phyloP scores from a whole-genome alignment of 305 asterid species.

The Solanum chacoense region DNA sequence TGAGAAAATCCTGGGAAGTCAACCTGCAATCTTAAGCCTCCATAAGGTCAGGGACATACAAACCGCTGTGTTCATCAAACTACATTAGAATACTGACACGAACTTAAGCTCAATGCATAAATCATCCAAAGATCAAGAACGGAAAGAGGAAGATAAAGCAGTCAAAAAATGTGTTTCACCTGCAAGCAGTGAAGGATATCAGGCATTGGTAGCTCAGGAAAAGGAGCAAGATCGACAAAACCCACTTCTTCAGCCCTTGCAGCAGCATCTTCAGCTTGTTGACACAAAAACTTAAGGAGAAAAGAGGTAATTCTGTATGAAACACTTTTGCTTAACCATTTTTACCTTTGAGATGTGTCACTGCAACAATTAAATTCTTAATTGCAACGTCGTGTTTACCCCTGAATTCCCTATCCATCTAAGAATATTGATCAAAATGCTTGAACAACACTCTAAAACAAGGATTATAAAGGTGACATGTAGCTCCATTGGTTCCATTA shows the following conservation, averaged over 20 bases:
- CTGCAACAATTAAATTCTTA: too few relatives aligned
- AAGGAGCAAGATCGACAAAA: conserved; percentile 68
- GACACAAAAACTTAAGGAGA: conserved; percentile 66
- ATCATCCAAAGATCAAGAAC: background rate
- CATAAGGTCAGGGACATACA: too few relatives aligned
- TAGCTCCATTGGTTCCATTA: too few relatives aligned
- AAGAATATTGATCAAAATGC: too few relatives aligned
- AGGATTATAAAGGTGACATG: too few relatives aligned
- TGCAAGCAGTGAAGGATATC: conserved; percentile 89
- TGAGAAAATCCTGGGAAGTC: background rate
- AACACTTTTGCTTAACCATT: too few relatives aligned
- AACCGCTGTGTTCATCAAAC: background rate
- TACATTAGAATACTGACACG: background rate
- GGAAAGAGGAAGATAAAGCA: background rate
- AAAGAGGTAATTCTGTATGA: conserved; percentile 63
- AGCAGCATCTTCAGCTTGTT: conserved; percentile 73
- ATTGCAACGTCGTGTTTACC: too few relatives aligned
- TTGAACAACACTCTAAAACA: too few relatives aligned
- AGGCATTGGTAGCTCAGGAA: conserved; percentile 98
- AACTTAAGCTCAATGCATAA: background rate
- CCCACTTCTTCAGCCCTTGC: conserved; percentile 85
- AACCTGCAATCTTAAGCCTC: background rate
- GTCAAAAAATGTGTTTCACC: conserved; percentile 24
- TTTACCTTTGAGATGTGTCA: too few relatives aligned
- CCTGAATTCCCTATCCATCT: too few relatives aligned